Evolutionary conservation across 1,139 yeast species (phyloP).

Genomic region (Kurtzmaniella natalensis): DNA sequence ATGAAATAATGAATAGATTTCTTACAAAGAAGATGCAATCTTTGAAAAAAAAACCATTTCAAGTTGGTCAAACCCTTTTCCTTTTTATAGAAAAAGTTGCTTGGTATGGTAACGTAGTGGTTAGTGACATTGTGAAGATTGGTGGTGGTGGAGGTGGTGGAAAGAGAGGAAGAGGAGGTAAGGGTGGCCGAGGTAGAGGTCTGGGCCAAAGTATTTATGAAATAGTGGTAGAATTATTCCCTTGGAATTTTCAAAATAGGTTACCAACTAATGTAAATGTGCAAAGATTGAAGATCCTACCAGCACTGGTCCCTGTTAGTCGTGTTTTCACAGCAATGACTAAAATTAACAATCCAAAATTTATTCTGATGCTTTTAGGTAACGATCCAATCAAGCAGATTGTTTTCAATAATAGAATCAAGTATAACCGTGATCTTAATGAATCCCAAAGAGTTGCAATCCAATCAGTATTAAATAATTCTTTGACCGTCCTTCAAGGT

Average conservation of each 20-base stretch:
- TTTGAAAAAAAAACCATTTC: slow-evolving; percentile 45
- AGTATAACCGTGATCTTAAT: slow-evolving; percentile 49
- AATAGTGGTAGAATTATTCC: slow-evolving; percentile 47
- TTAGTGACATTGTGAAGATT: slow-evolving; percentile 21
- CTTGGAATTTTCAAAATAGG: slow-evolving; percentile 48
- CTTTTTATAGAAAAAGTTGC: slow-evolving; percentile 37
- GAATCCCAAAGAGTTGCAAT: slow-evolving; percentile 65
- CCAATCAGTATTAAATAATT: slow-evolving; percentile 64
- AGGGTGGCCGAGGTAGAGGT: slow-evolving; percentile 13
- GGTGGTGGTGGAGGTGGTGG: slow-evolving; percentile 12
- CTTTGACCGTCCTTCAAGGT: slow-evolving; percentile 62
- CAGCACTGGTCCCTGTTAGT: slow-evolving; percentile 60
- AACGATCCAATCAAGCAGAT: slow-evolving; percentile 57
- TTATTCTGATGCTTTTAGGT: slow-evolving; percentile 56
- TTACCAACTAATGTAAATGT: slow-evolving; percentile 43
- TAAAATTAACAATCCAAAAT: slow-evolving; percentile 51
- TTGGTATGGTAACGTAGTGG: slow-evolving; percentile 44
- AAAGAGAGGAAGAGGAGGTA: no score
- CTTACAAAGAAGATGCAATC: slow-evolving; percentile 38
- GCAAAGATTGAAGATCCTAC: slow-evolving; percentile 45
- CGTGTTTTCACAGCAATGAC: slow-evolving; percentile 65
- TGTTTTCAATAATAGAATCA: slow-evolving; percentile 50
- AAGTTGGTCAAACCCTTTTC: slow-evolving; percentile 43
- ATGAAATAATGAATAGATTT: slow-evolving; percentile 38
- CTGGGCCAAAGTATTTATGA: slow-evolving; percentile 23